phyloP scores from a whole-genome alignment of 805 yeast genomes.

The Scheffersomyces lignosus region DNA sequence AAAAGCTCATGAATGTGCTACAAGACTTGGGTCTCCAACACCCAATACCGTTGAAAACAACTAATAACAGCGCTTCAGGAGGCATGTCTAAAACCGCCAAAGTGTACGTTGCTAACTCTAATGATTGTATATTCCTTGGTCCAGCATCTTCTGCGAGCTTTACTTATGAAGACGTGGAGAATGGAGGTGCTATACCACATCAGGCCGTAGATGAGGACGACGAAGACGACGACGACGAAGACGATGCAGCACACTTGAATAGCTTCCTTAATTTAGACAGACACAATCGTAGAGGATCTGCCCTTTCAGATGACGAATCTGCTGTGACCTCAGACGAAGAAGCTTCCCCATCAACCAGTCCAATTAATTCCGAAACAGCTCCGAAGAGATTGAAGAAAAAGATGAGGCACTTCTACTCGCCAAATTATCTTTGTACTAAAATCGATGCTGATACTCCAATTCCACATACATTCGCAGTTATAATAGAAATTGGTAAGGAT shows the following conservation, averaged over 20 bases:
- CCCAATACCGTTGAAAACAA: conserved; percentile 37
- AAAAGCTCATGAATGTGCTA: conserved; percentile 28
- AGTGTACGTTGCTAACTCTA: conserved; percentile 37
- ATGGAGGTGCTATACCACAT: conserved; percentile 25
- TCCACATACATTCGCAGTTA: conserved; percentile 54
- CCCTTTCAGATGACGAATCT: conserved; percentile 6
- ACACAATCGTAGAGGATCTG: not conserved
- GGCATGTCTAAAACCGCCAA: conserved; percentile 27
- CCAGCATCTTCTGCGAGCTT: conserved; percentile 40
- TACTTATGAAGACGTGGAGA: conserved; percentile 45
- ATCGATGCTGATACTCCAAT: conserved; percentile 43
- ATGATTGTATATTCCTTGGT: conserved; percentile 40
- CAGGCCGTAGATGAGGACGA: not conserved
- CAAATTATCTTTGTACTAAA: conserved; percentile 35
- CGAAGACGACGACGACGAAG: conserved; percentile 2
- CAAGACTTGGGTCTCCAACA: conserved; percentile 40
- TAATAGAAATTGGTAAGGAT: conserved; percentile 45
- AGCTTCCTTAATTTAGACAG: conserved; percentile 5
- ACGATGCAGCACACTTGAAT: not conserved
- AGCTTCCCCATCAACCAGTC: conserved; percentile 4
- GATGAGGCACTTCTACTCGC: conserved; percentile 27
- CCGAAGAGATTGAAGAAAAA: conserved; percentile 17
- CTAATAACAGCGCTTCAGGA: conserved; percentile 21
- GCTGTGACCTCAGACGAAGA: conserved; percentile 13
- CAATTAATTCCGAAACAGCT: conserved; percentile 1